Conservation (phyloP, 1,284 basidiomycete genomes). For the Cystobasidiaceae sp. region DNA sequence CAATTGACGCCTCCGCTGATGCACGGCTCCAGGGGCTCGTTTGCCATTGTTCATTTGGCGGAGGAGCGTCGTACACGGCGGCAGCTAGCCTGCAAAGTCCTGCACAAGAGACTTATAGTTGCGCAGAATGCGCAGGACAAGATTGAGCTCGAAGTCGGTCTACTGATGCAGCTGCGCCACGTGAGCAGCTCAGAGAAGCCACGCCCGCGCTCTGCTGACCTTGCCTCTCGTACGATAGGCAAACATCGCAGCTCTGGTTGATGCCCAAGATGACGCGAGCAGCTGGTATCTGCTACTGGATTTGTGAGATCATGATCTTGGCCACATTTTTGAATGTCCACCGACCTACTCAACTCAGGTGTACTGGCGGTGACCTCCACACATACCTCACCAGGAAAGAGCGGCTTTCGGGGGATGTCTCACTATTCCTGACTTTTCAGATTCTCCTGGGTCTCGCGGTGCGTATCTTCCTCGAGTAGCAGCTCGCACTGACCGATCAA, state of each 20-base stretch:
- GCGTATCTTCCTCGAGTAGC: neutral
- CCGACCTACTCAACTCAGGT: neutral
- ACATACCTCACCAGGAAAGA: conserved; percentile 3
- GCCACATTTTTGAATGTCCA: neutral
- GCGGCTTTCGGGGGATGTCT: neutral
- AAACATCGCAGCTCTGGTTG: conserved; percentile 1
- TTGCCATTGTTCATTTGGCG: conserved; percentile 11
- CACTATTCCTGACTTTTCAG: conserved; percentile 12
- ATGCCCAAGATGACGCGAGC: neutral
- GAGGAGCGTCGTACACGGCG: neutral
- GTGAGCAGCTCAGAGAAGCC: neutral
- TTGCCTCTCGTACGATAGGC: neutral
- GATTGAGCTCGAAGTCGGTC: conserved; percentile 8
- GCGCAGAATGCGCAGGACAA: neutral
- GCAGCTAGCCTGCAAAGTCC: conserved; percentile 22
- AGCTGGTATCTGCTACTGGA: conserved; percentile 10
- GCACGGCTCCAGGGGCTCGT: conserved; percentile 1
- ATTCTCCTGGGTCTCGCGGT: neutral
- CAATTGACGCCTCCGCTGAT: neutral
- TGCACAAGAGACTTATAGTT: neutral
- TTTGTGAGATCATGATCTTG: neutral
- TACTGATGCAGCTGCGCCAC: conserved; percentile 8
- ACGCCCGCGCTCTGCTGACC: neutral
- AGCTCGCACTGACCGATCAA: neutral
- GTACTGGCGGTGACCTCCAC: conserved; percentile 10